Evolutionary conservation across 2,329 filamentous ascomycete genomes (phyloP).

Genomic region (Hysterium pulicare): DNA sequence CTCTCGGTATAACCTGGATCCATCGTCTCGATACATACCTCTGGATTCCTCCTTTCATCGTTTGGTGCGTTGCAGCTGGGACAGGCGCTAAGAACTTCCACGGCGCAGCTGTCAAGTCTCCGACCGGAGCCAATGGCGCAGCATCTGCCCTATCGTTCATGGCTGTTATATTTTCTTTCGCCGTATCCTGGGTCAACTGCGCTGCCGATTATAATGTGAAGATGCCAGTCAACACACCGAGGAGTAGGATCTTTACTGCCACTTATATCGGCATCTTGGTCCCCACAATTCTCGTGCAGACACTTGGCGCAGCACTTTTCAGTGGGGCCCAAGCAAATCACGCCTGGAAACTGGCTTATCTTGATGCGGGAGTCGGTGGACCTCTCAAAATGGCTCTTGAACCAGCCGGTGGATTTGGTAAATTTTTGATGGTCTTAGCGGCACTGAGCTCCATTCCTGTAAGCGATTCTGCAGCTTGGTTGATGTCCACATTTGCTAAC

Average conservation of each 20-base stretch:
- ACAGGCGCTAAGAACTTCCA: slow-evolving; percentile 34
- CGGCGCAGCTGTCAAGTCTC: slow-evolving; percentile 19
- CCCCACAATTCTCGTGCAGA: slow-evolving; percentile 32
- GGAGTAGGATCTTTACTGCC: slow-evolving; percentile 30
- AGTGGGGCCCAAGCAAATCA: slow-evolving; percentile 23
- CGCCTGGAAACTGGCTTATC: slow-evolving; percentile 27
- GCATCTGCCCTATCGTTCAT: slow-evolving; percentile 35
- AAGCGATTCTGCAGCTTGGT: slow-evolving; percentile 4
- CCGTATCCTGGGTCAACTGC: slow-evolving; percentile 38
- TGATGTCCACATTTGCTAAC: background rate
- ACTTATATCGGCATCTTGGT: slow-evolving; percentile 19
- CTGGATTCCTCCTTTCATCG: slow-evolving; percentile 37
- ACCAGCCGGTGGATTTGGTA: slow-evolving; percentile 34
- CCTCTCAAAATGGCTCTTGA: slow-evolving; percentile 29
- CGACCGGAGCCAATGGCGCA: slow-evolving; percentile 28
- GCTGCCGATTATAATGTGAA: slow-evolving; percentile 39
- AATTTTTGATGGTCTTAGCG: slow-evolving; percentile 33
- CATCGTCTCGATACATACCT: slow-evolving; percentile 35
- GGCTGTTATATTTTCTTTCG: slow-evolving; percentile 37
- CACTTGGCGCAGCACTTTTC: slow-evolving; percentile 32
- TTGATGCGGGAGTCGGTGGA: slow-evolving; percentile 26
- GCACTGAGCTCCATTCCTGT: slow-evolving; percentile 33
- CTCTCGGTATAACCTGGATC: slow-evolving; percentile 38
- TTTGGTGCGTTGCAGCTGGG: slow-evolving; percentile 38
- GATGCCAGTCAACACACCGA: slow-evolving; percentile 35